Base-by-base conservation (phyloP, 805 yeast species). In the Isabelozyma rhagii region DNA sequence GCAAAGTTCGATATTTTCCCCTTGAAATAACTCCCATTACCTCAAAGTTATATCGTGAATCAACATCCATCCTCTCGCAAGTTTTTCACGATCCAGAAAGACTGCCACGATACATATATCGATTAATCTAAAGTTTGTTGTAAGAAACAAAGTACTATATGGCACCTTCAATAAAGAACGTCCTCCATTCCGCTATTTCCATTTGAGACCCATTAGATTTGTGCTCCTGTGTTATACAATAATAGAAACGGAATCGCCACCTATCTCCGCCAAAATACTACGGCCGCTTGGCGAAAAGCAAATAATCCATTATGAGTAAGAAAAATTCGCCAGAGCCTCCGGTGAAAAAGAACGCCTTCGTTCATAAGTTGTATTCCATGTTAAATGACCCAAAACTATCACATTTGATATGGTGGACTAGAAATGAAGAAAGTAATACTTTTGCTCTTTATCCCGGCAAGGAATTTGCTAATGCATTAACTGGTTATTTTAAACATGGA, bases 401-500 rank as follows among this genome's bases (percentile, higher is more conserved):
- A 9, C 71, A 70, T 47, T 57, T 73, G 28, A 73, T 73, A 44
- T 73, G 78, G 78, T 73, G 78, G 78, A 62, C 71, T 31, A 69
- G 81, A 50, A 69, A 69, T 39, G 70, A 66, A 27, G 79, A 76
- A 40, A 67, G 64, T 49, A 77, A 80, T 49, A 82, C 86, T 0
- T 84, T 84, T 70, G 84, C 86, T 0, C 61, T 84, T n/a, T 73
- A 76, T 42, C 89, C 89, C 0, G 83, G 84, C 14, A 73, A 81
- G 28, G 86, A 82, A 53, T 84, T 84, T 63, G 81, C 86, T 9
- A 69, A 72, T 39, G 80, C 81, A 1, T 63, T 87, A 45, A 82
- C 87, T n/a, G 75, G 77, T 44, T 91, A 88, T 65, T 92, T 93
- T 75, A 93, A 93, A 65, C 97, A 92, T 70, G 96, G 96, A 3